Conservation (phyloP, 805 yeast species). For the Lachancea mirantina region DNA sequence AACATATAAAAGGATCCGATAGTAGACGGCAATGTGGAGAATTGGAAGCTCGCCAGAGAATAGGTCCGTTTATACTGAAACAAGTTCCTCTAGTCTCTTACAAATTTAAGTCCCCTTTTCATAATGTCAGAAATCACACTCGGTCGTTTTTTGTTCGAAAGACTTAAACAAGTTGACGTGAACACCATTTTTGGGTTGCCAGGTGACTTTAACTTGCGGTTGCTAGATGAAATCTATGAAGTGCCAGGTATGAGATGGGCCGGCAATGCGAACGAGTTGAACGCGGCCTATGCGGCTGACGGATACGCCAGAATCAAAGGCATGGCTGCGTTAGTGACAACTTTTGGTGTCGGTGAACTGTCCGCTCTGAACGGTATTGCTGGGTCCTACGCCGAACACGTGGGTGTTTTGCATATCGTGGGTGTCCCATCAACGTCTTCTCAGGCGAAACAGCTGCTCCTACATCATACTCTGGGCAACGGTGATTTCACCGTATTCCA, state of each 20-base stretch:
- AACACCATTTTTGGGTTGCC: slow-evolving; percentile 69
- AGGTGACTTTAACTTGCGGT: slow-evolving; percentile 63
- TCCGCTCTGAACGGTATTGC: slow-evolving; percentile 77
- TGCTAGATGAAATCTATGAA: slow-evolving; percentile 61
- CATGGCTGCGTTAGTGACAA: slow-evolving; percentile 57
- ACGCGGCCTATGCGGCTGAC: slow-evolving; percentile 85
- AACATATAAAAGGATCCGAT: no score
- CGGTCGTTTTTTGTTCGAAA: slow-evolving; percentile 58
- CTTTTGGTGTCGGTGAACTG: slow-evolving; percentile 87
- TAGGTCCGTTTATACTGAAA: no score
- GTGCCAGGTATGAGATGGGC: slow-evolving; percentile 51
- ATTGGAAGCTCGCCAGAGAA: no score
- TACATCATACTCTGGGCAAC: slow-evolving; percentile 24
- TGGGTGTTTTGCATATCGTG: slow-evolving; percentile 76
- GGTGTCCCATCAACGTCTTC: slow-evolving; percentile 47
- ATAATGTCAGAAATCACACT: slow-evolving; percentile 37
- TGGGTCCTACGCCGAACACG: slow-evolving; percentile 76
- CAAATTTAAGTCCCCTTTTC: slow-evolving; percentile 19
- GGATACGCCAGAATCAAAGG: slow-evolving; percentile 70
- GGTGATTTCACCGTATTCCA: slow-evolving; percentile 48
- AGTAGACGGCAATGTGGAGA: no score
- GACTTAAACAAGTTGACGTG: slow-evolving; percentile 49
- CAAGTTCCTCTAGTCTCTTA: no score
- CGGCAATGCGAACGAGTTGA: slow-evolving; percentile 83
- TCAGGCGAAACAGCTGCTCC: slow-evolving; percentile 29